These are phyloP conservation scores for Parachaetomium inaequale DNA, from an alignment of 495 filamentous ascomycete species.

Conservation along the genomic window DNA sequence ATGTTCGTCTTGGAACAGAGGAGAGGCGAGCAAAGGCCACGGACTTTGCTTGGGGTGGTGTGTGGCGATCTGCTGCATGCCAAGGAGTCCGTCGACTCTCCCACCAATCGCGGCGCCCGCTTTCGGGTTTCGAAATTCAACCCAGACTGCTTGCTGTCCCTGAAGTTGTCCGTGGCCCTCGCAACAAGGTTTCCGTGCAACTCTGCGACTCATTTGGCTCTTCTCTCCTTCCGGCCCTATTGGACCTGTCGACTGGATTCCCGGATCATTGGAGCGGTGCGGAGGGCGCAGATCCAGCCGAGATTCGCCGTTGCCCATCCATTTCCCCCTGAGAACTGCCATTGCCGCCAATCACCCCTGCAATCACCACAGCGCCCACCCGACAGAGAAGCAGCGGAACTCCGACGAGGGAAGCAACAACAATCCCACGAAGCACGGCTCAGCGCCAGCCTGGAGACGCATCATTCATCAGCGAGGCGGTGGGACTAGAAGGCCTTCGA, in stretches of 20 bases:
- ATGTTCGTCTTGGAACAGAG: no score
- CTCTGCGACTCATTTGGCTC: slow-evolving; percentile 26
- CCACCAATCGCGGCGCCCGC: slow-evolving; percentile 21
- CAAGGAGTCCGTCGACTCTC: slow-evolving; percentile 9
- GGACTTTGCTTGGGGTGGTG: no score
- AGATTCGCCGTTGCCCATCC: slow-evolving; percentile 6
- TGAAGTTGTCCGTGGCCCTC: slow-evolving; percentile 27
- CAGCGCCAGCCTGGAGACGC: not conserved
- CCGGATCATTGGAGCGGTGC: not conserved
- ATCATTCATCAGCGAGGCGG: not conserved
- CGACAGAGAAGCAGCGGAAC: not conserved
- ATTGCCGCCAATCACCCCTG: slow-evolving; percentile 8
- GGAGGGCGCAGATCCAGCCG: slow-evolving; percentile 2
- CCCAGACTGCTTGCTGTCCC: slow-evolving; percentile 26
- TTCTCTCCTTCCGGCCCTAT: slow-evolving; percentile 12
- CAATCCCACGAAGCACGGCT: not conserved
- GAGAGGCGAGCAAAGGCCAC: no score
- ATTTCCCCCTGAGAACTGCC: slow-evolving; percentile 20
- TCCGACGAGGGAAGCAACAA: not conserved
- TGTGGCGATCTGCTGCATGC: slow-evolving; percentile 8
- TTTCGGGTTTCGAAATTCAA: slow-evolving; percentile 25
- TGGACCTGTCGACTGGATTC: not conserved
- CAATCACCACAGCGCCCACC: not conserved
- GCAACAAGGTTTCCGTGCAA: no score
- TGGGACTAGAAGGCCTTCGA: slow-evolving; percentile 16